Percentiles rank a stretch among this genome's conserved stretches.
These are phyloP conservation scores for Lecanoromycetidae sp. DNA, from an alignment of 2,329 filamentous ascomycete species.

Conservation along the genomic window DNA sequence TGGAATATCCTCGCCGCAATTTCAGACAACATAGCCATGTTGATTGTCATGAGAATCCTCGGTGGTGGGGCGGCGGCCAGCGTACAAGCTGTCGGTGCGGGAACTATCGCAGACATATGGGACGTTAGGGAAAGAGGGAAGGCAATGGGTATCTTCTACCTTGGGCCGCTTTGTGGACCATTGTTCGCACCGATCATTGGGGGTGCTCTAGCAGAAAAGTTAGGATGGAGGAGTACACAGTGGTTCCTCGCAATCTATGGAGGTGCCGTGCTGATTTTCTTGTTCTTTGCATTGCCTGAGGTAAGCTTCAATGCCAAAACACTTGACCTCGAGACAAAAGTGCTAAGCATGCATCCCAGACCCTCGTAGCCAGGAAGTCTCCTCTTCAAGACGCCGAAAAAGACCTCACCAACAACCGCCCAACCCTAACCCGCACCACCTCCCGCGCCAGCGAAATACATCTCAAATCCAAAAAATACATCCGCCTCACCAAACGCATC, in stretches of 20 bases:
- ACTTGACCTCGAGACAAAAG: constrained; percentile 24
- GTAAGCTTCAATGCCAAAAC: constrained; percentile 23
- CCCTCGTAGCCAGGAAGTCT: constrained; percentile 10
- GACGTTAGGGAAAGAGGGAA: constrained; percentile 57
- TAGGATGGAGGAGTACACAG: constrained; percentile 64
- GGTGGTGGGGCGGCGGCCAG: constrained; percentile 66
- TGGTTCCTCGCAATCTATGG: constrained; percentile 68
- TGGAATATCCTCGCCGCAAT: constrained; percentile 60
- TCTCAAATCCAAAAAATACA: constrained; percentile 42
- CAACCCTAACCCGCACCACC: constrained; percentile 40
- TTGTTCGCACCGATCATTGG: constrained; percentile 66
- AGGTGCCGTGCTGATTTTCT: constrained; percentile 30
- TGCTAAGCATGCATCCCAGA: constrained; percentile 19
- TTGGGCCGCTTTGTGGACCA: constrained; percentile 62
- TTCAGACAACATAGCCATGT: constrained; percentile 58
- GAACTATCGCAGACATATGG: constrained; percentile 74
- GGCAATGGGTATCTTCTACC: constrained; percentile 76
- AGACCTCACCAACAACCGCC: constrained; percentile 15
- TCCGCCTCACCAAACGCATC: constrained; percentile 44
- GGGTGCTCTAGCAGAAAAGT: constrained; percentile 54
- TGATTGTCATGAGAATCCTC: constrained; percentile 63
- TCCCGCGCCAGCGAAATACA: constrained; percentile 49
- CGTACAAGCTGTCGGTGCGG: constrained; percentile 71
- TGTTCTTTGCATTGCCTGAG: constrained; percentile 35
- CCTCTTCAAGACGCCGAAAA: constrained; percentile 16